A percentile compares a stretch with the other conserved stretches of the same genome.
Conservation (phyloP, 2,329 filamentous ascomycete genomes). For the Alternaria postmessia region DNA sequence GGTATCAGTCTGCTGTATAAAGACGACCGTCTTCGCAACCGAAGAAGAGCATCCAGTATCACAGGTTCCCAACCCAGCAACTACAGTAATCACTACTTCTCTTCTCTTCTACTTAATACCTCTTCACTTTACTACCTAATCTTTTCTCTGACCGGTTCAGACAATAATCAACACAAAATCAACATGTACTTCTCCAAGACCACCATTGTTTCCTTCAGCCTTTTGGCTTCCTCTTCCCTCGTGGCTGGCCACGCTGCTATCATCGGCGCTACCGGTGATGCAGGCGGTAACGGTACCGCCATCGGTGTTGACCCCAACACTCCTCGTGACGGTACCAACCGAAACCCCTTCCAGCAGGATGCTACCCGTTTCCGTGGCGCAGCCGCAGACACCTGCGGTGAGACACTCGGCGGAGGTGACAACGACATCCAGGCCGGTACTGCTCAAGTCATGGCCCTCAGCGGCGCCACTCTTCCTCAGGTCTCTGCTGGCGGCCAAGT, state of each 20-base stretch:
- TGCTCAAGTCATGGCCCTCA: conserved; percentile 64
- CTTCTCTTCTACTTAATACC: conserved; percentile 38
- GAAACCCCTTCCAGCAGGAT: conserved; percentile 70
- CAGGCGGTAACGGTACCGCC: conserved; percentile 61
- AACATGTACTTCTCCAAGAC: conserved; percentile 55
- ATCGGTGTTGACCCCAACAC: conserved; percentile 65
- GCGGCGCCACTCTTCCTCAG: conserved; percentile 66
- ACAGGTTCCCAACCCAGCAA: conserved; percentile 46
- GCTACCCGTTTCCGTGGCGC: conserved; percentile 68
- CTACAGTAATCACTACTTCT: conserved; percentile 46
- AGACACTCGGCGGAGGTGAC: conserved; percentile 64
- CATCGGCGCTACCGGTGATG: conserved; percentile 64
- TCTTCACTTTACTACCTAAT: conserved; percentile 34
- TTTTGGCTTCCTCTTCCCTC: conserved; percentile 63
- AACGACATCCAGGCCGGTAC: conserved; percentile 68
- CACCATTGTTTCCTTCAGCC: conserved; percentile 54
- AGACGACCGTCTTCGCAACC: conserved; percentile 25
- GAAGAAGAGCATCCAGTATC: conserved; percentile 41
- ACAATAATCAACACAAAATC: conserved; percentile 30
- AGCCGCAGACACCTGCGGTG: conserved; percentile 62
- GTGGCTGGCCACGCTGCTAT: conserved; percentile 70
- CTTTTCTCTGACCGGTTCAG: conserved; percentile 49
- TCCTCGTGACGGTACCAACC: conserved; percentile 68
- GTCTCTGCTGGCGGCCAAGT: conserved; percentile 62
- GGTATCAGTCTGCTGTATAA: conserved; percentile 36